These are phyloP conservation scores for Penicillium coprophilum DNA, from an alignment of 495 filamentous ascomycete genomes.

Conservation along the genomic window DNA sequence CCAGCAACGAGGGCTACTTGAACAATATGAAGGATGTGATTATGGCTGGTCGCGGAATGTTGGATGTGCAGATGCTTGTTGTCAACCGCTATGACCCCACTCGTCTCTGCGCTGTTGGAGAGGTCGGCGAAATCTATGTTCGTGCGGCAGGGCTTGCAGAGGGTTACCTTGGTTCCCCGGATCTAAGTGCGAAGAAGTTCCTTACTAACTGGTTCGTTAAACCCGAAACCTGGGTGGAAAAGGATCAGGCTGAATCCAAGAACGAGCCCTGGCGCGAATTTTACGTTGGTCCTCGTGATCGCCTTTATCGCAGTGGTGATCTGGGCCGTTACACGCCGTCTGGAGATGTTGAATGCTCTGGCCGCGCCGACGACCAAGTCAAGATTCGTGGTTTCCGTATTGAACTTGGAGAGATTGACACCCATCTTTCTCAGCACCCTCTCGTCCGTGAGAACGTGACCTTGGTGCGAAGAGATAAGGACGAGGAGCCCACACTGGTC, in stretches of 20 bases:
- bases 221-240: conserved; percentile 66
- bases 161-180: conserved; percentile 72
- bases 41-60: conserved; percentile 85
- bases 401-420: conserved; percentile 93
- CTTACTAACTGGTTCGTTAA: conserved; percentile 87
- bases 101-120: conserved; percentile 74
- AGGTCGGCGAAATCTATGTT: conserved; percentile 85
- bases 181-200: conserved; percentile 78
- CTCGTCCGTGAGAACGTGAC: conserved; percentile 87
- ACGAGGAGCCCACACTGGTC: conserved; percentile 86
- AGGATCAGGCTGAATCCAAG: conserved; percentile 51
- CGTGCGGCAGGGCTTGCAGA: conserved; percentile 88
- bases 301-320: conserved; percentile 83
- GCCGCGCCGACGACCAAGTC: conserved; percentile 85
- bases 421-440: conserved; percentile 72
- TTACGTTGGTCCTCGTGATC: conserved; percentile 81
- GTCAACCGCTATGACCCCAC: conserved; percentile 75
- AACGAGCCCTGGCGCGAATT: conserved; percentile 69
- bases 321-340: conserved; percentile 71
- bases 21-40: conserved; percentile 76
- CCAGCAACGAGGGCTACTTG: conserved; percentile 64
- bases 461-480: conserved; percentile 78
- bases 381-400: conserved; percentile 97
- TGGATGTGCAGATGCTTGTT: conserved; percentile 88
- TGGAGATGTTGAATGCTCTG: conserved; percentile 73